phyloP scores from a whole-genome alignment of 345 rosid genomes.

The Salix suchowensis region DNA sequence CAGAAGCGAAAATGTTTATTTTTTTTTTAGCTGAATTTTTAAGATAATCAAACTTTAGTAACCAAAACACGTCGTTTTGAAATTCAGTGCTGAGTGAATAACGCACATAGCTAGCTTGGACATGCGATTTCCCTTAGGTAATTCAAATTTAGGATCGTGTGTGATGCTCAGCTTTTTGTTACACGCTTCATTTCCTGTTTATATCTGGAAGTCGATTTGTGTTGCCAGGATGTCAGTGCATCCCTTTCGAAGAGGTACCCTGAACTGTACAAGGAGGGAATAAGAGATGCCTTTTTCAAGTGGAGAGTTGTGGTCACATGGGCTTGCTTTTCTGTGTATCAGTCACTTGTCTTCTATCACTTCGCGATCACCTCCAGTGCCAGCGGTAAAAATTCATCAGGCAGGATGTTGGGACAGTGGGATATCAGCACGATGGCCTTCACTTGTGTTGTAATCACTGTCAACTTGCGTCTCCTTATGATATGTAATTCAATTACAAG shows the following conservation, averaged over 20 bases:
- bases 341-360: conserved; percentile 75
- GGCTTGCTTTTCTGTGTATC: conserved; percentile 87
- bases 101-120: neutral
- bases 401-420: conserved; percentile 90
- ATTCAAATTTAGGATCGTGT: neutral
- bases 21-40: neutral
- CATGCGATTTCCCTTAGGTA: neutral
- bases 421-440: conserved; percentile 97
- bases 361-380: conserved; percentile 58
- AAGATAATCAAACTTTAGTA: neutral
- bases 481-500: conserved; percentile 88
- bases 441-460: conserved; percentile 88
- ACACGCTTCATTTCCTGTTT: neutral
- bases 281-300: conserved; percentile 71
- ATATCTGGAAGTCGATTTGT: neutral
- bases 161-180: neutral
- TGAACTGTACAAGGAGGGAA: conserved; percentile 88
- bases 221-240: conserved; percentile 84
- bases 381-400: conserved; percentile 60
- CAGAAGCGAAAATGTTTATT: neutral
- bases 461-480: conserved; percentile 90
- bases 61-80: neutral
- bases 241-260: conserved; percentile 95
- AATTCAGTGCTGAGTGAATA: neutral
- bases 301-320: conserved; percentile 88